These are phyloP conservation scores for Candida sp. DNA, from an alignment of 1,139 yeast genomes.

Conservation along the genomic window DNA sequence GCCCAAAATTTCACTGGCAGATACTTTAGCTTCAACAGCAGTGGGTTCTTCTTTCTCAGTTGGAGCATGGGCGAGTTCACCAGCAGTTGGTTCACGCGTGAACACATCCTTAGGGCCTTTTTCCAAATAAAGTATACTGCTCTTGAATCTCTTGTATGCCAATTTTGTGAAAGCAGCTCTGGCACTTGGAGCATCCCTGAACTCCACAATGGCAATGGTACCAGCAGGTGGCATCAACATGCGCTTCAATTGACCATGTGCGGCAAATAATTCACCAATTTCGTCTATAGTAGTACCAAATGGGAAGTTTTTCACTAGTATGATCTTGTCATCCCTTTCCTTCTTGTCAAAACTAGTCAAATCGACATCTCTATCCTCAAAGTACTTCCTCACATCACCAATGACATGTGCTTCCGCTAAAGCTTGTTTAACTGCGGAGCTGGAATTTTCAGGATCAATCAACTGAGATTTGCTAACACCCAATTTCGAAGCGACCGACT, in stretches of 20 bases:
- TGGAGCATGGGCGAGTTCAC: constrained; percentile 27
- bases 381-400: constrained; percentile 87
- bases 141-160: constrained; percentile 87
- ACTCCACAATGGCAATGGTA: constrained; percentile 95
- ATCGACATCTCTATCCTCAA: constrained; percentile 87
- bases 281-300: constrained; percentile 84
- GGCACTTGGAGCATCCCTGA: constrained; percentile 81
- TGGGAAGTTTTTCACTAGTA: constrained; percentile 89
- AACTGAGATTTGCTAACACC: constrained; percentile 86
- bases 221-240: constrained; percentile 97
- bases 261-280: constrained; percentile 77
- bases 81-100: constrained; percentile 54
- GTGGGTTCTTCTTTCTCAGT: constrained; percentile 20
- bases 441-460: constrained; percentile 85
- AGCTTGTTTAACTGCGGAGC: constrained; percentile 96
- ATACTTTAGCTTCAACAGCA: constrained; percentile 36
- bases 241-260: constrained; percentile 80
- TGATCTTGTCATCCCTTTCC: constrained; percentile 81
- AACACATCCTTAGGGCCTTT: constrained; percentile 92
- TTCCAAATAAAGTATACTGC: constrained; percentile 85
- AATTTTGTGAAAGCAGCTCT: constrained; percentile 89
- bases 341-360: constrained; percentile 69
- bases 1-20: constrained; percentile 32
- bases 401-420: constrained; percentile 97
- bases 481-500: constrained; percentile 83